These are phyloP conservation scores for Pseudogymnoascus sp. DNA, from an alignment of 2,329 filamentous ascomycete genomes.

Conservation along the genomic window DNA sequence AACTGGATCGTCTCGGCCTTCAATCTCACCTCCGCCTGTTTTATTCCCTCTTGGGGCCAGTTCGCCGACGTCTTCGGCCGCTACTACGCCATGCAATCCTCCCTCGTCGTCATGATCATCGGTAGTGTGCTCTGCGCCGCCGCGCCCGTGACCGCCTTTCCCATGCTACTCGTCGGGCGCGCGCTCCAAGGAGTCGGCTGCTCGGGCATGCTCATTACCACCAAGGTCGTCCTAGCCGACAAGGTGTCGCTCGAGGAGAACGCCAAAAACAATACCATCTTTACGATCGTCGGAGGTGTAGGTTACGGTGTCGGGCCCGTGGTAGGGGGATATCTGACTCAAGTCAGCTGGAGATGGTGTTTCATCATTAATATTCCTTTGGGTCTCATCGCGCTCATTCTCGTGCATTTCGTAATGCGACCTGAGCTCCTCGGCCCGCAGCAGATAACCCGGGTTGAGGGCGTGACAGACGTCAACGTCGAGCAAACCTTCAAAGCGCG, in stretches of 20 bases:
- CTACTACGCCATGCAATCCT: constrained; percentile 47
- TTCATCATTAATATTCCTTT: constrained; percentile 57
- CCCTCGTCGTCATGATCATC: constrained; percentile 48
- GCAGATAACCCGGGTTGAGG: constrained; percentile 32
- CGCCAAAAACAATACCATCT: constrained; percentile 52
- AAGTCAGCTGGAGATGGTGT: constrained; percentile 55
- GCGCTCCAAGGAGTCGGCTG: constrained; percentile 54
- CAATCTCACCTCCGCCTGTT: constrained; percentile 57
- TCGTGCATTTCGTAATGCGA: constrained; percentile 48
- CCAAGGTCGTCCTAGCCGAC: constrained; percentile 56
- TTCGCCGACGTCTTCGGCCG: constrained; percentile 58
- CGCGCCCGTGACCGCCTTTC: constrained; percentile 44
- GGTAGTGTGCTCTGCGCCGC: constrained; percentile 55
- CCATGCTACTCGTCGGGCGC: constrained; percentile 53
- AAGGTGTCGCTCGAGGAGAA: constrained; percentile 54
- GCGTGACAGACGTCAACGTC: constrained; percentile 32
- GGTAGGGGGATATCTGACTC: constrained; percentile 47
- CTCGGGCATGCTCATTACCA: constrained; percentile 52
- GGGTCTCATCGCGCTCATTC: constrained; percentile 40
- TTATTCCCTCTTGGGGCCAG: constrained; percentile 58
- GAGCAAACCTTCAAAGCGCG: constrained; percentile 27
- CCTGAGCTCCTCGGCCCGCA: constrained; percentile 49
- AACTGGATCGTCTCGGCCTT: constrained; percentile 66
- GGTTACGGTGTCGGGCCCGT: constrained; percentile 55
- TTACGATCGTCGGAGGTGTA: constrained; percentile 50